Evolutionary conservation across 2,329 filamentous ascomycete genomes (phyloP), one percentile per base, ranked within the genome.

Genomic region (Hypoxylon sp.): DNA sequence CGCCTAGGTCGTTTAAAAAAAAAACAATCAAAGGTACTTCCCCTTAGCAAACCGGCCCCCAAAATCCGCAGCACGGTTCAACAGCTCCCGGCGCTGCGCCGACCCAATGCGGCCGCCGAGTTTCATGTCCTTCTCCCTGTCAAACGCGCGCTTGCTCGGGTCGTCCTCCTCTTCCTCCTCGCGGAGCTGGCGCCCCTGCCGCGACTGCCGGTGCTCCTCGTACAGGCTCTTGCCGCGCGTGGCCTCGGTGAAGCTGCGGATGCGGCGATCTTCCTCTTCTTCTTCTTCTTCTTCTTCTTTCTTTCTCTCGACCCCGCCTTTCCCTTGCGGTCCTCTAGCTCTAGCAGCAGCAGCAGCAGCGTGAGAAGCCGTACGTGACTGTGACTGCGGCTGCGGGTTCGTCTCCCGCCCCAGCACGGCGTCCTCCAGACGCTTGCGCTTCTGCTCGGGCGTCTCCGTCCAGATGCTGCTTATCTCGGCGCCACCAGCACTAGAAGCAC

Each of bases 51-150:
- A 97, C 37, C 90, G 79, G 1, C 87, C 87, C 3, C 88, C 86
- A 72, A 97, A 96, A 64, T 91, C 88, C 11, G 86, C 83, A 3
- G 91, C 89, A 67, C 88, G 88, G 60, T 83, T 88, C 52, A 97
- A 70, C 75, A 97, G 76, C 62, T 97, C 89, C 63, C 83, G 83
- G 61, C 87, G 83, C 75, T 96, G 86, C 25, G 86, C 79, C 59
- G 85, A 77, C 17, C 85, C 88, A 43, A 97, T 84, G 64, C 83
- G 84, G 12, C 84, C 83, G 6, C 87, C 87, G 2, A 90, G 74
- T 27, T 84, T 88, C 84, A 97, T 96, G 70, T 97, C 94, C 75
- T 97, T 97, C 70, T 97, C 90, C 57, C 86, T 81, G 73, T 97
- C 91, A 72, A 97, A 97, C 0, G 84, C 88, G 54, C 93, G 80